Base-by-base conservation (phyloP, 2,329 filamentous ascomycete genomes). In the Exophiala viscosa region DNA sequence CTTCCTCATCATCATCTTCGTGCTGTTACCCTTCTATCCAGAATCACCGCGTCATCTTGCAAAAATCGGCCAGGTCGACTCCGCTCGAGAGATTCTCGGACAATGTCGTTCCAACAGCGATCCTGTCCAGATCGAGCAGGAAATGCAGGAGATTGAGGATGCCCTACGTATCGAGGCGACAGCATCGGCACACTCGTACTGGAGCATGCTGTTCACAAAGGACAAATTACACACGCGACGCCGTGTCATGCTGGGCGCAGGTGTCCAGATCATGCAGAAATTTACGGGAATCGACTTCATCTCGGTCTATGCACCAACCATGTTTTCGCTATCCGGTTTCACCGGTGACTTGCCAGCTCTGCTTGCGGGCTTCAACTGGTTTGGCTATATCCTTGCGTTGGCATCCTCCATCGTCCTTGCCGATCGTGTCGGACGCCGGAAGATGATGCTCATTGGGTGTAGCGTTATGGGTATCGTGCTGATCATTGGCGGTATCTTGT, bases 1-100 rank as follows among this genome's bases (percentile, higher is more conserved):
- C 18, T 85, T 85, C 63, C 81, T 80, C 18, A 10, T 84, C 7
- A 73, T 84, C 55, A 81, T 85, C 43, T 66, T 85, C 11, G 53
- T 65, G 6, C 64, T 65, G n/a, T 76, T 76, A 69, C 54, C 68
- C 28, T 74, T 70, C 65, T 65, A 76, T 2, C 76, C 75, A 0
- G 76, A 79, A 57, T 73, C 70, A 0, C 76, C 76, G 5, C 66
- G 69, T 8, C 49, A 61, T 36, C 46, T 65, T 9, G 59, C 59
- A 13, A 61, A 61, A 34, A 62, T 52, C 31, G 61, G 61, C 3
- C 45, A 58, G 18, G 15, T 61, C 5, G 56, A 59, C 9, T 60
- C 60, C 13, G 61, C 62, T 15, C 52, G 60, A 9, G 50, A 48
- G 11, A 45, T 60, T 14, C 55, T 60, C 2, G 35, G 35, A 10